Conservation (phyloP, 192 early-diverging fungal species). For the Gaertneriomyces sp. region DNA sequence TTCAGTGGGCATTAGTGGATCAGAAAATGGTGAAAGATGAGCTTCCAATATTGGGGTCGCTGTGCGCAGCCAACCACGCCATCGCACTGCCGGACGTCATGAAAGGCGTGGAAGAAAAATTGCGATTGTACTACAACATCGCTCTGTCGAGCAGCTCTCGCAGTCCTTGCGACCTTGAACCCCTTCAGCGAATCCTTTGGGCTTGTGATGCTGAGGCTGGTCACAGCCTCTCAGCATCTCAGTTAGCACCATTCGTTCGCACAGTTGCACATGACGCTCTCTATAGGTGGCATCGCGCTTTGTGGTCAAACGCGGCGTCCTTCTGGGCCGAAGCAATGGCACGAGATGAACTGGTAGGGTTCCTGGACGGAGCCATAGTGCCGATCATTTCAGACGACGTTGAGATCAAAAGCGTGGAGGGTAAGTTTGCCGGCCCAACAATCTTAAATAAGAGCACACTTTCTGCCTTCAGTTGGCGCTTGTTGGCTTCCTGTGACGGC, state of each 20-base stretch:
- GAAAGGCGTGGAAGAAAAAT: conserved; percentile 4
- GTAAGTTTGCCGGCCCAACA: no score
- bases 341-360: background rate
- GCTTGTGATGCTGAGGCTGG: conserved; percentile 27
- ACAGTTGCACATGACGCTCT: conserved; percentile 26
- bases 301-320: conserved; percentile 35
- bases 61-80: background rate
- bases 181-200: conserved; percentile 67
- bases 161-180: conserved; percentile 57
- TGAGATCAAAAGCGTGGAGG: no score
- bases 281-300: conserved; percentile 34
- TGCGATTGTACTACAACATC: conserved; percentile 21
- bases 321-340: conserved; percentile 21
- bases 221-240: background rate
- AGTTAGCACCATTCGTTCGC: conserved; percentile 1
- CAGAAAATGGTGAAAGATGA: background rate
- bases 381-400: no score
- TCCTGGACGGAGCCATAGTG: no score
- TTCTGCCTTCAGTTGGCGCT: no score
- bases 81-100: background rate
- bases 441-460: no score
- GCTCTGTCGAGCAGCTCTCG: conserved; percentile 47
- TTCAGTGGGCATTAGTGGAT: conserved; percentile 5
- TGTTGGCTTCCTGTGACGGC: no score
- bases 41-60: background rate